Conservation (phyloP, 805 yeast species). For the Yarrowia sp. region DNA sequence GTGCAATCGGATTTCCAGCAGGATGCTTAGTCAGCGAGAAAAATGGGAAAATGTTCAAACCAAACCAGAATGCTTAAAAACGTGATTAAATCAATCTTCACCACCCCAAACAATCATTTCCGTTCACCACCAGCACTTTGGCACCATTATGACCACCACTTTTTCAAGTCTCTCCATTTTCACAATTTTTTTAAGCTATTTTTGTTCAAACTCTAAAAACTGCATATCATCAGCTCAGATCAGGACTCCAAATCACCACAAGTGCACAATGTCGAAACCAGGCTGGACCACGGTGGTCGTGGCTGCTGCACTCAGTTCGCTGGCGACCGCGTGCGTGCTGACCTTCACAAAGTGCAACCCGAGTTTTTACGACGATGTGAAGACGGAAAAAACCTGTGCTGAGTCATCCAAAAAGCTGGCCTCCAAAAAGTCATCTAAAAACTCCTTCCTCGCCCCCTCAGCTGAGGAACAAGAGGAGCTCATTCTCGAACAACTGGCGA, state of each 20-base stretch:
- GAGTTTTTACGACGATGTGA: slow-evolving; percentile 14
- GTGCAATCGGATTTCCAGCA: no score
- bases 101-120: no score
- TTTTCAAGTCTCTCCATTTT: no score
- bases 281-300: slow-evolving; percentile 27
- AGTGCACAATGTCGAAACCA: slow-evolving; percentile 31
- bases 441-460: slow-evolving; percentile 5
- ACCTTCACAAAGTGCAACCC: slow-evolving; percentile 29
- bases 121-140: no score
- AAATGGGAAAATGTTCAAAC: no score
- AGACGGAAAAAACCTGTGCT: neutral
- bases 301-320: slow-evolving; percentile 19
- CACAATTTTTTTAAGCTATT: no score
- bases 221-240: slow-evolving; percentile 11
- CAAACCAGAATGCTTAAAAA: no score
- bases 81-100: no score
- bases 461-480: slow-evolving; percentile 59
- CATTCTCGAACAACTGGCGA: slow-evolving; percentile 87
- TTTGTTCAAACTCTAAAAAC: neutral
- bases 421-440: neutral
- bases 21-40: no score
- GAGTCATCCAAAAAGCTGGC: no score
- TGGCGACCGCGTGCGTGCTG: slow-evolving; percentile 26
- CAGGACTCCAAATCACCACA: neutral
- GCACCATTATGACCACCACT: no score